These are phyloP conservation scores for Plantago rigida DNA, from an alignment of 305 asterid species.

Conservation along the genomic window DNA sequence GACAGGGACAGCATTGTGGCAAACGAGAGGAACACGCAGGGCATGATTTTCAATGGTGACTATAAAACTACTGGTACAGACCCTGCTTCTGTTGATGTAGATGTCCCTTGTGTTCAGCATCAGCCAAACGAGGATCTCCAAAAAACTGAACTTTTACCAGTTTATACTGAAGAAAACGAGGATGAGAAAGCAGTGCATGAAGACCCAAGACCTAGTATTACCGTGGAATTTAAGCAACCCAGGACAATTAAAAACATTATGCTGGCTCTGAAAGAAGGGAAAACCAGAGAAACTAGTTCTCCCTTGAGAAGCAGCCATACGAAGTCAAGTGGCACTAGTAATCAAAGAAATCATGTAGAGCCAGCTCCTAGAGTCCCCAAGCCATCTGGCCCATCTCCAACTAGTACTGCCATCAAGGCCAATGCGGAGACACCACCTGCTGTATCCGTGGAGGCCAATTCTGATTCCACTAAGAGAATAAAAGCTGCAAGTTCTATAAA, in stretches of 20 bases:
- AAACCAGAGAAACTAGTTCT: slow-evolving; percentile 65
- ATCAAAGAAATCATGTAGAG: slow-evolving; percentile 40
- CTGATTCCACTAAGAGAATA: slow-evolving; percentile 42
- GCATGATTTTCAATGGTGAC: slow-evolving; percentile 31
- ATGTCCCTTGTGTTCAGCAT: slow-evolving; percentile 29
- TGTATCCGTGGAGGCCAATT: slow-evolving; percentile 30
- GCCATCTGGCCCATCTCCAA: slow-evolving; percentile 23
- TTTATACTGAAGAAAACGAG: slow-evolving; percentile 29
- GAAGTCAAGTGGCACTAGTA: slow-evolving; percentile 32
- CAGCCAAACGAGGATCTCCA: slow-evolving; percentile 31
- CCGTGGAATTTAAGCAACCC: slow-evolving; percentile 50
- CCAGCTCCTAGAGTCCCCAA: slow-evolving; percentile 51
- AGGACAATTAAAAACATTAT: slow-evolving; percentile 54
- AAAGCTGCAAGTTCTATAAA: slow-evolving; percentile 47
- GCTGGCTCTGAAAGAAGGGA: slow-evolving; percentile 81
- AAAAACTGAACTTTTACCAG: slow-evolving; percentile 26
- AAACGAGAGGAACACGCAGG: slow-evolving; percentile 43
- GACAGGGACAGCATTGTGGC: slow-evolving; percentile 63
- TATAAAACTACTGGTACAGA: slow-evolving; percentile 34
- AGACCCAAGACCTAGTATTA: slow-evolving; percentile 31
- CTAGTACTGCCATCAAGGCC: slow-evolving; percentile 35
- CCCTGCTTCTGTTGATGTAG: slow-evolving; percentile 39
- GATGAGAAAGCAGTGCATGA: slow-evolving; percentile 31
- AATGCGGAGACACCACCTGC: slow-evolving; percentile 41
- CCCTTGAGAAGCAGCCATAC: slow-evolving; percentile 59